A percentile compares a stretch with the other conserved stretches of the same genome.
These are phyloP conservation scores for Neurospora hispaniola DNA, from an alignment of 495 filamentous ascomycete genomes.

Conservation along the genomic window DNA sequence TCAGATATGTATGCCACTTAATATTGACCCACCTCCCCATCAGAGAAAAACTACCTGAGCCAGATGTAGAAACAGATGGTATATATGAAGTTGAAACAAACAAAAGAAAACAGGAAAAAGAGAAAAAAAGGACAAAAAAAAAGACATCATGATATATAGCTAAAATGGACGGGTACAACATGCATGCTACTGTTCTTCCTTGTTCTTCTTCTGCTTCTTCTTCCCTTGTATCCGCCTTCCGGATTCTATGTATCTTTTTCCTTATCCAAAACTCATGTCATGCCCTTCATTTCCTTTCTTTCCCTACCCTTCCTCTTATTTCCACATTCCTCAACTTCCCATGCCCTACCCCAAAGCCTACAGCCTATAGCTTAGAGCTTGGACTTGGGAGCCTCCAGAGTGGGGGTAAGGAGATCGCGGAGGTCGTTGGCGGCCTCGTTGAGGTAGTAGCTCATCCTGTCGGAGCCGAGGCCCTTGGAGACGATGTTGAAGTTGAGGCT, in stretches of 20 bases:
- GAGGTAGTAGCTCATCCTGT: slow-evolving; percentile 90
- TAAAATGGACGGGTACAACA: not conserved
- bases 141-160: not conserved
- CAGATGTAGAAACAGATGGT: not conserved
- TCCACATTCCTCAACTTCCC: not conserved
- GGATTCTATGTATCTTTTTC: not conserved
- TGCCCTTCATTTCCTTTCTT: not conserved
- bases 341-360: not conserved
- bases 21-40: too few relatives aligned
- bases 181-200: not conserved
- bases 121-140: not conserved
- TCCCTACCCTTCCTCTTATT: not conserved
- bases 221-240: not conserved
- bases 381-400: slow-evolving; percentile 72
- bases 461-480: slow-evolving; percentile 79
- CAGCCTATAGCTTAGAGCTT: slow-evolving; percentile 55
- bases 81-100: not conserved
- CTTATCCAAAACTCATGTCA: not conserved
- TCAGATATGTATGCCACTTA: not conserved
- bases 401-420: slow-evolving; percentile 77
- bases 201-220: not conserved
- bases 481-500: slow-evolving; percentile 98
- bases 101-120: too few relatives aligned
- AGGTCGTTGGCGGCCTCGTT: slow-evolving; percentile 89
- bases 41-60: not conserved